Percentiles rank a stretch among this genome's conserved stretches.
Evolutionary conservation across 139 green algal genomes (phyloP).

Genomic region (Gonium pectorale): DNA sequence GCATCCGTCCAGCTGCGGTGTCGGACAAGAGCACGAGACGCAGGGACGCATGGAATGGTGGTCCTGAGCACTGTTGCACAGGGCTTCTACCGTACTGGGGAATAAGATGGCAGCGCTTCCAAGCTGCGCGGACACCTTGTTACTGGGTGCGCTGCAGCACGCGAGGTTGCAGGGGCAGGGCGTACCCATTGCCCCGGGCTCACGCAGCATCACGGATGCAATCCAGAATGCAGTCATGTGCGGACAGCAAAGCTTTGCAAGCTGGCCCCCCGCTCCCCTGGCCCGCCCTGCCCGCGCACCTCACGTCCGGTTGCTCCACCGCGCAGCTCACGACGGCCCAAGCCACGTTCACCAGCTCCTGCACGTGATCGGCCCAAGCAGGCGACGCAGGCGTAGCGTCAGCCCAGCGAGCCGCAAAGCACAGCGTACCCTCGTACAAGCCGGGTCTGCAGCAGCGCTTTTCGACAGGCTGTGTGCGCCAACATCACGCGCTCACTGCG

Average conservation of each 20-base stretch:
- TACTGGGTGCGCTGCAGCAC: no score
- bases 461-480: no score
- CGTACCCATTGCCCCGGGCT: no score
- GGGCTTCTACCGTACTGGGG: not conserved
- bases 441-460: no score
- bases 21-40: not conserved
- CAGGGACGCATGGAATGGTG: not conserved
- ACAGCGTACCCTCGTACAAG: no score
- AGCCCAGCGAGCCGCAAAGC: no score
- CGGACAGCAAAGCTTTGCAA: not conserved
- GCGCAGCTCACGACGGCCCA: slow-evolving; percentile 31
- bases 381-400: no score
- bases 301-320: not conserved
- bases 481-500: no score
- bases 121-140: not conserved
- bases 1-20: slow-evolving; percentile 19
- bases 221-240: not conserved
- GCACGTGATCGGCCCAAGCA: no score
- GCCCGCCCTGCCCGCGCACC: not conserved
- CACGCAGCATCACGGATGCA: no score
- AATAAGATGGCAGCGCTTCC: not conserved
- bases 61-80: not conserved
- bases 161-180: no score
- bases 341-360: slow-evolving; percentile 39
- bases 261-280: no score